phyloP scores from a whole-genome alignment of 345 rosid genomes.

The Microcos paniculata region DNA sequence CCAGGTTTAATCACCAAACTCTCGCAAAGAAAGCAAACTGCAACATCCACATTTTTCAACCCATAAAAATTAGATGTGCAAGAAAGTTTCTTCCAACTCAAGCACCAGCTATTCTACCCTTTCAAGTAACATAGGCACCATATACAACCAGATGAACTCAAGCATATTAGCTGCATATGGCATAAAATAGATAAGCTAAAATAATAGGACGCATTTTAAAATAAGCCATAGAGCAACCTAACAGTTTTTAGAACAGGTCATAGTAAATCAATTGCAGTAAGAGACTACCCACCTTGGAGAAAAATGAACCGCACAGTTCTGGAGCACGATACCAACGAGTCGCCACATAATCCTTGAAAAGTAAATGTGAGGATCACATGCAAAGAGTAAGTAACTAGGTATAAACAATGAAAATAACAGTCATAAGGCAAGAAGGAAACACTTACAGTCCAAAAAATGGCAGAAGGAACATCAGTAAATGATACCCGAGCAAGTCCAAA shows the following conservation, averaged over 20 bases:
- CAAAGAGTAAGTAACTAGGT: background rate
- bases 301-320: constrained; percentile 96
- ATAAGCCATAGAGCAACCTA: background rate
- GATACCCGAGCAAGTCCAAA: constrained; percentile 98
- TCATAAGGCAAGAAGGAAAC: constrained; percentile 26
- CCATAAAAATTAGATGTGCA: background rate
- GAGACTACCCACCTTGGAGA: constrained; percentile 61
- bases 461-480: constrained; percentile 87
- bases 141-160: background rate
- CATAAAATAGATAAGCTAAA: background rate
- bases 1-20: background rate
- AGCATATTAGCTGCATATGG: background rate
- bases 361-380: constrained; percentile 29
- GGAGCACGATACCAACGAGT: constrained; percentile 99
- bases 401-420: background rate
- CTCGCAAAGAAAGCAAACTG: background rate
- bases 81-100: background rate
- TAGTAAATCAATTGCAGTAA: background rate
- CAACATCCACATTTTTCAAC: background rate
- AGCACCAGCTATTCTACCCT: background rate
- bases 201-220: background rate
- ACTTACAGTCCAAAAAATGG: constrained; percentile 99
- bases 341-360: constrained; percentile 95
- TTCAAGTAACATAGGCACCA: background rate
- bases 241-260: background rate